Evolutionary conservation across 345 rosid genomes (phyloP).

Genomic region (Populus alba): DNA sequence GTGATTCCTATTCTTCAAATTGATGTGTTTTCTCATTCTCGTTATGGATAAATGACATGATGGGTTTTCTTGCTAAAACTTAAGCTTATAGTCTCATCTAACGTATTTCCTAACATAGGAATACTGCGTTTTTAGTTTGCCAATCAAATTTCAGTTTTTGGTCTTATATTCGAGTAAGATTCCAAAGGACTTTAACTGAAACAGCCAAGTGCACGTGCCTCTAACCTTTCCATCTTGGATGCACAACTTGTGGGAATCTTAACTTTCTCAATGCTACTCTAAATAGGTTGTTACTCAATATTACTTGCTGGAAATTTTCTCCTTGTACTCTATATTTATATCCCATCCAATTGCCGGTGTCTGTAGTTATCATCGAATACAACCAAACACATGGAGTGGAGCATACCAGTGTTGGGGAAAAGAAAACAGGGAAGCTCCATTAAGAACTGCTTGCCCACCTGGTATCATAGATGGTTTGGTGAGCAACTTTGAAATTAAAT

Average conservation of each 20-base stretch:
- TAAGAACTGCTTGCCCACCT: slow-evolving; percentile 91
- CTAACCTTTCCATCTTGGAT: neutral
- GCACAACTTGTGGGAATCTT: neutral
- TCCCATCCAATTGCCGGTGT: neutral
- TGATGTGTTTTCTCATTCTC: neutral
- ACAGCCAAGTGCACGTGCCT: neutral
- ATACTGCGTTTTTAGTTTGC: neutral
- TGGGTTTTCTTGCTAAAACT: neutral
- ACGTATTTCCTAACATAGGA: too few species aligned
- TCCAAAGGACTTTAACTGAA: neutral
- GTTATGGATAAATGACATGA: neutral
- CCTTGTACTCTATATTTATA: neutral
- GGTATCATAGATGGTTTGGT: slow-evolving; percentile 65
- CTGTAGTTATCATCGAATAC: slow-evolving; percentile 84
- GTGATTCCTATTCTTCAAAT: neutral
- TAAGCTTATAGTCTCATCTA: neutral
- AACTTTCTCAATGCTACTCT: neutral
- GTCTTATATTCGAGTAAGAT: neutral
- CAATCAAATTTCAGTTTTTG: neutral
- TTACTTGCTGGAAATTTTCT: neutral
- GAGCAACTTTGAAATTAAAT: slow-evolving; percentile 91
- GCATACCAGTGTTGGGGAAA: slow-evolving; percentile 99
- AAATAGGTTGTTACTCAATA: neutral
- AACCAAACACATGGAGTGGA: slow-evolving; percentile 94
- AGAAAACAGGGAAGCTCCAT: slow-evolving; percentile 85